Percentiles rank a stretch among this genome's conserved stretches.
These are phyloP conservation scores for Hypoxylon sp. DNA, from an alignment of 2,329 filamentous ascomycete genomes.

Conservation along the genomic window DNA sequence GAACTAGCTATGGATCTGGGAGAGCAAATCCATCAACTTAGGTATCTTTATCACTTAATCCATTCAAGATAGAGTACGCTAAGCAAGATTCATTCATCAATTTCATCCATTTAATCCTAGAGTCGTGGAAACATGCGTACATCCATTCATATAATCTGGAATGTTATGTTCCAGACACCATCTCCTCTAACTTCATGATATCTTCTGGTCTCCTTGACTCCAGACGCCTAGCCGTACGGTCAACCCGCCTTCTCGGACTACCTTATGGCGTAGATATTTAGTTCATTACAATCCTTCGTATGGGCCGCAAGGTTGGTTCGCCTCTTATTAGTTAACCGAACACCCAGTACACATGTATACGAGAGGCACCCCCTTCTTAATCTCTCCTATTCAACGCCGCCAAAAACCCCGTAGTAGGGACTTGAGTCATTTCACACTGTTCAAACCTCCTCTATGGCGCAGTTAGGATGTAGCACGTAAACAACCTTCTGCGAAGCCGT, in stretches of 20 bases:
- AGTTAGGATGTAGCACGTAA: conserved; percentile 96
- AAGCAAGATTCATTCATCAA: not conserved
- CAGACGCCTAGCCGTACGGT: conserved; percentile 5
- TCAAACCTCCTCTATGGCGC: conserved; percentile 77
- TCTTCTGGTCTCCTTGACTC: conserved; percentile 12
- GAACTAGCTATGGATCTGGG: not conserved
- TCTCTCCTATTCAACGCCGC: not conserved
- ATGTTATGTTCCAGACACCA: not conserved
- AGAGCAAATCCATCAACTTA: not conserved
- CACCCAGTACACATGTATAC: not conserved
- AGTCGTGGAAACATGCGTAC: not conserved
- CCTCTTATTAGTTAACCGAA: not conserved
- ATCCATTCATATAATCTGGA: not conserved
- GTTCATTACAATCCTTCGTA: conserved; percentile 20
- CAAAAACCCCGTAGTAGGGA: not conserved
- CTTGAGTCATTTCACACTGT: not conserved
- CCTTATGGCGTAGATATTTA: not conserved
- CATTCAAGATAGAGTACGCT: not conserved
- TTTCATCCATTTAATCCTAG: not conserved
- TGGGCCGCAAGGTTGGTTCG: not conserved
- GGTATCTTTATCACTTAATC: not conserved
- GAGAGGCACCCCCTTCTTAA: not conserved
- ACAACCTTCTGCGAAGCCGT: conserved; percentile 69
- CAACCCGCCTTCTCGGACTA: not conserved
- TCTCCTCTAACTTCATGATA: conserved; percentile 11